Evolutionary conservation across 345 rosid species (phyloP).

Genomic region (Ricinus communis): DNA sequence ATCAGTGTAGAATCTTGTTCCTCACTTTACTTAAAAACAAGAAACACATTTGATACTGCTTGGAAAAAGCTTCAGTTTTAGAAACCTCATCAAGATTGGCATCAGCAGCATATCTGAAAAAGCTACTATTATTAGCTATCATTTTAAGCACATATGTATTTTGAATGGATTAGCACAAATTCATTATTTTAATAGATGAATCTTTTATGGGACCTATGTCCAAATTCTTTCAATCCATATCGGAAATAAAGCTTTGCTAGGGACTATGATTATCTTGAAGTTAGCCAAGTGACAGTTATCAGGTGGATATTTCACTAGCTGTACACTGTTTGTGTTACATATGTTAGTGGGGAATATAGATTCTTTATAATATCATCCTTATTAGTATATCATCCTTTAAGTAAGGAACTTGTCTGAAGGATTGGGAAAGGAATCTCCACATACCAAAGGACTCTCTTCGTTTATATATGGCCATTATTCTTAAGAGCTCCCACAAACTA

Average conservation of each 20-base stretch:
- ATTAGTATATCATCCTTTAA: not conserved
- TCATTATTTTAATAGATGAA: not conserved
- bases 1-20: constrained; percentile 33
- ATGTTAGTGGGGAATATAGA: no score
- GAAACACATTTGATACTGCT: constrained; percentile 19
- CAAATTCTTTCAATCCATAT: constrained; percentile 1
- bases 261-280: not conserved
- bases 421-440: constrained; percentile 28
- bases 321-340: not conserved
- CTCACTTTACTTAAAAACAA: constrained; percentile 14
- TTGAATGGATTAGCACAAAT: not conserved
- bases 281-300: not conserved
- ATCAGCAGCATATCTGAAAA: not conserved
- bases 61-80: not conserved
- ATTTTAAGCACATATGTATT: not conserved
- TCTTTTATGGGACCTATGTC: not conserved
- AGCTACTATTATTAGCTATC: not conserved
- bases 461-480: constrained; percentile 6
- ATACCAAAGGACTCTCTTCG: constrained; percentile 1
- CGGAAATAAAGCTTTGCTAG: not conserved
- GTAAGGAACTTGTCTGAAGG: constrained; percentile 3
- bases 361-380: constrained; percentile 15
- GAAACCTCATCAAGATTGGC: not conserved
- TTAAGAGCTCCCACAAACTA: not conserved
- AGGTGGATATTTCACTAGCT: constrained; percentile 1